Percentiles rank a stretch among this genome's conserved stretches.
These are phyloP conservation scores for Rhodotorula sp. DNA, from an alignment of 1,284 basidiomycete species.

Conservation along the genomic window DNA sequence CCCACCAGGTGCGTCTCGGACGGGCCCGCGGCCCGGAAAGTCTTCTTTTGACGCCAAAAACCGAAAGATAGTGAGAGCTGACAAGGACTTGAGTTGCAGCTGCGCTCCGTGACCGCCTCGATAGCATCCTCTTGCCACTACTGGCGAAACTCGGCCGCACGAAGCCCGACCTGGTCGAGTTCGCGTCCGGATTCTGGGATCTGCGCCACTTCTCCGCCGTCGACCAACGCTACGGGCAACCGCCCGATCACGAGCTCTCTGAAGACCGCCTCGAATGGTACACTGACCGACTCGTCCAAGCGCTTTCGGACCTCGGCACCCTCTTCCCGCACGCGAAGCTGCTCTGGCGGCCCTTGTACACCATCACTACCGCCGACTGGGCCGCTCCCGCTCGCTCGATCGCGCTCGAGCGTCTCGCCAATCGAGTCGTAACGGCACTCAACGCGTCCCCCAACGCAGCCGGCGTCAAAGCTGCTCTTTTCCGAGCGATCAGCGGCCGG, in stretches of 20 bases:
- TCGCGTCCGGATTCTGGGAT: slow-evolving; percentile 39
- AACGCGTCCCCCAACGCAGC: slow-evolving; percentile 14
- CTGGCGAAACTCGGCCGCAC: slow-evolving; percentile 29
- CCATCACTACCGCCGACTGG: slow-evolving; percentile 16
- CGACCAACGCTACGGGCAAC: slow-evolving; percentile 19
- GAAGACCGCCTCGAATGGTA: slow-evolving; percentile 36
- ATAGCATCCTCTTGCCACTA: slow-evolving; percentile 32
- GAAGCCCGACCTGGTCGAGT: slow-evolving; percentile 35
- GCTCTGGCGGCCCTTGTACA: slow-evolving; percentile 35
- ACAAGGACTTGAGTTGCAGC: slow-evolving; percentile 5
- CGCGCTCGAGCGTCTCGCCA: slow-evolving; percentile 30
- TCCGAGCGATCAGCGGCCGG: background rate
- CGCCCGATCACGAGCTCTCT: slow-evolving; percentile 14
- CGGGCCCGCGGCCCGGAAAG: no score
- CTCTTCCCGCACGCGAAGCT: slow-evolving; percentile 29
- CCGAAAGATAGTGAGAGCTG: background rate
- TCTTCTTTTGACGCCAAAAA: no score
- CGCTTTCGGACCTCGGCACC: slow-evolving; percentile 25
- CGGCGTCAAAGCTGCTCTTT: slow-evolving; percentile 4
- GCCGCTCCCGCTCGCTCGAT: slow-evolving; percentile 27
- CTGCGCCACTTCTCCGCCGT: slow-evolving; percentile 37
- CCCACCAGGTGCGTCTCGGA: slow-evolving; percentile 29
- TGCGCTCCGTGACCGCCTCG: slow-evolving; percentile 34
- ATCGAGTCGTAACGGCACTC: slow-evolving; percentile 24
- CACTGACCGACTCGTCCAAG: slow-evolving; percentile 18